Conservation (phyloP, 2,329 filamentous ascomycete species). For the Falciphora oryzae region DNA sequence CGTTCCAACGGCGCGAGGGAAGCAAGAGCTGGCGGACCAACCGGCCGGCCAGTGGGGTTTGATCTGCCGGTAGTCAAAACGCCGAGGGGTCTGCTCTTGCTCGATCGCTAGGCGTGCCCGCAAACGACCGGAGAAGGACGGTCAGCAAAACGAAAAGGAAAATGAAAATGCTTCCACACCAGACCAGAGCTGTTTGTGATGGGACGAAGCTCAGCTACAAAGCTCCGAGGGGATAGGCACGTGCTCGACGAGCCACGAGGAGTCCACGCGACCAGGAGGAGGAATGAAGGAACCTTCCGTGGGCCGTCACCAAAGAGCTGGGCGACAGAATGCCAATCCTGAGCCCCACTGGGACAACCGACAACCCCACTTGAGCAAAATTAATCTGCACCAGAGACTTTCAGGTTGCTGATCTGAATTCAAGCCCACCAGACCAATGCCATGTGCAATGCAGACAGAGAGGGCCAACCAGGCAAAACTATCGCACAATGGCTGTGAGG, state of each 20-base stretch:
- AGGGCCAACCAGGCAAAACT: too few species aligned
- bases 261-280: too few species aligned
- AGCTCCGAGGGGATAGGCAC: too few species aligned
- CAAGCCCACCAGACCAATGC: not conserved
- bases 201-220: not conserved
- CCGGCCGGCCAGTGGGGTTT: not conserved
- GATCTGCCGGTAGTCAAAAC: conserved; percentile 8
- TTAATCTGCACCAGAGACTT: not conserved
- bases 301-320: too few species aligned
- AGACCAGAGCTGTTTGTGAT: not conserved
- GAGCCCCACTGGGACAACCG: not conserved
- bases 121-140: not conserved
- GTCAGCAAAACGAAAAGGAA: not conserved
- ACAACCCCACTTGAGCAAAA: not conserved
- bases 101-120: not conserved
- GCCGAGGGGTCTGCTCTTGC: not conserved
- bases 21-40: too few species aligned
- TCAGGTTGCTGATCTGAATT: not conserved
- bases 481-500: too few species aligned
- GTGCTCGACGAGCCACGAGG: too few species aligned
- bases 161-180: not conserved
- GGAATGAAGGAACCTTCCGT: too few species aligned
- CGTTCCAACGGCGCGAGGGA: too few species aligned
- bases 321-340: too few species aligned
- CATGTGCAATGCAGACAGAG: too few species aligned